These are phyloP conservation scores for Spirogloea muscicola DNA, from an alignment of 139 green algal species.

Conservation along the genomic window DNA sequence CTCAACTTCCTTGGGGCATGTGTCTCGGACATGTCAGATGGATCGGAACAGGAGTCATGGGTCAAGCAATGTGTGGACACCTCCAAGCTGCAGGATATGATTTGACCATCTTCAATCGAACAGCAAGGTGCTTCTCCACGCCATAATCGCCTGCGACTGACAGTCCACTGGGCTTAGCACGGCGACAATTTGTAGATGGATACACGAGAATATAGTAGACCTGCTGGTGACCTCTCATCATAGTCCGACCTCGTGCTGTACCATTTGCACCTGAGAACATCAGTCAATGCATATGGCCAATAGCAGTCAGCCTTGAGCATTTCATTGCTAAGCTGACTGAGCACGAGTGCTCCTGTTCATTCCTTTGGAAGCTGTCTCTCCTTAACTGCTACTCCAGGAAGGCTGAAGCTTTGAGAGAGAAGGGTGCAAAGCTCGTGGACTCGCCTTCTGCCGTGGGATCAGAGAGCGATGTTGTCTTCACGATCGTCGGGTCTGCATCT, in stretches of 20 bases:
- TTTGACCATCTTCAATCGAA: constrained; percentile 43
- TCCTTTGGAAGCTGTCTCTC: no score
- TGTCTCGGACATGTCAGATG: no score
- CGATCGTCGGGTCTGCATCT: constrained; percentile 36
- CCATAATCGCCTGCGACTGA: background rate
- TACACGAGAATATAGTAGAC: no score
- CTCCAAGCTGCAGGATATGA: constrained; percentile 37
- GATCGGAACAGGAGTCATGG: constrained; percentile 47
- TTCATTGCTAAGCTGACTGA: background rate
- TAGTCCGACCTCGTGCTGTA: background rate
- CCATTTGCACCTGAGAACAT: background rate
- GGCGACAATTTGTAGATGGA: no score
- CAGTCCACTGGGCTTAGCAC: no score
- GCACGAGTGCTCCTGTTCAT: background rate
- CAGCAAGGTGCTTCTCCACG: background rate
- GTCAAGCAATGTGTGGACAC: constrained; percentile 27
- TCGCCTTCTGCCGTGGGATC: constrained; percentile 21
- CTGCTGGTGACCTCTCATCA: background rate
- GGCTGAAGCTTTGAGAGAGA: constrained; percentile 18
- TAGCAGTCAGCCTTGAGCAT: background rate
- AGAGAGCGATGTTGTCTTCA: constrained; percentile 39
- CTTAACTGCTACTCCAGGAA: constrained; percentile 17
- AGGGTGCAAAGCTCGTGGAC: constrained; percentile 4
- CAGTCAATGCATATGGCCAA: background rate
- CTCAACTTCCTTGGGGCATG: no score